A percentile compares a stretch with the other conserved stretches of the same genome.
phyloP scores from a whole-genome alignment of 345 rosid genomes.

The Cardamine chenopodiifolia region DNA sequence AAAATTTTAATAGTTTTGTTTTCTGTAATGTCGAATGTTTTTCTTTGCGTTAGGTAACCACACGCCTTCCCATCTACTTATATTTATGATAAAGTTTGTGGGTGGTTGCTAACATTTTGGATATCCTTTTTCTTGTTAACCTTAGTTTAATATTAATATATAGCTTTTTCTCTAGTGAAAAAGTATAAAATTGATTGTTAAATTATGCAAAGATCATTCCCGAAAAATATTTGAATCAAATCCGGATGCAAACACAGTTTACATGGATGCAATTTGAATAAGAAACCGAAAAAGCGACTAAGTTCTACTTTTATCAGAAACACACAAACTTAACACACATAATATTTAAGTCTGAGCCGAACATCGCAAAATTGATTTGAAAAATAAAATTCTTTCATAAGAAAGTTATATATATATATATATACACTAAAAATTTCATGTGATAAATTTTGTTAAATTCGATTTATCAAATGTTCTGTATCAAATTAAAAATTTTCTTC shows the following conservation, averaged over 20 bases:
- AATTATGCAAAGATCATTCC: constrained; percentile 5
- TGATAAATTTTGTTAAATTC: background rate
- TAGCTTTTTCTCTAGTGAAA: background rate
- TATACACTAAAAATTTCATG: background rate
- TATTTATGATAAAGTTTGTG: constrained; percentile 25
- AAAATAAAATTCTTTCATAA: background rate
- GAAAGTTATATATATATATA: background rate
- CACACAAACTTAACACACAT: background rate
- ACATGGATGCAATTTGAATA: constrained; percentile 1
- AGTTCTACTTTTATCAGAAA: background rate
- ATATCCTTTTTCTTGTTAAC: background rate
- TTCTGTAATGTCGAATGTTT: constrained; percentile 24
- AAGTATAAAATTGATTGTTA: background rate
- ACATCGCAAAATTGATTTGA: background rate
- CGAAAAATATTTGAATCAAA: constrained; percentile 2
- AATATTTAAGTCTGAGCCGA: background rate
- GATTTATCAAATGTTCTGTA: background rate
- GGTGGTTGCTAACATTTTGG: constrained; percentile 15
- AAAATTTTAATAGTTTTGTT: background rate
- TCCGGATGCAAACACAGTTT: background rate
- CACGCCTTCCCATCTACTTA: constrained; percentile 29
- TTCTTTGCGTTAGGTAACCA: constrained; percentile 35
- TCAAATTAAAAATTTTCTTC: background rate
- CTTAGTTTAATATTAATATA: background rate
- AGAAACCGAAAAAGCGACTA: background rate